phyloP scores from a whole-genome alignment of 768 basidiomycete species.

The Calocera viscosa region DNA sequence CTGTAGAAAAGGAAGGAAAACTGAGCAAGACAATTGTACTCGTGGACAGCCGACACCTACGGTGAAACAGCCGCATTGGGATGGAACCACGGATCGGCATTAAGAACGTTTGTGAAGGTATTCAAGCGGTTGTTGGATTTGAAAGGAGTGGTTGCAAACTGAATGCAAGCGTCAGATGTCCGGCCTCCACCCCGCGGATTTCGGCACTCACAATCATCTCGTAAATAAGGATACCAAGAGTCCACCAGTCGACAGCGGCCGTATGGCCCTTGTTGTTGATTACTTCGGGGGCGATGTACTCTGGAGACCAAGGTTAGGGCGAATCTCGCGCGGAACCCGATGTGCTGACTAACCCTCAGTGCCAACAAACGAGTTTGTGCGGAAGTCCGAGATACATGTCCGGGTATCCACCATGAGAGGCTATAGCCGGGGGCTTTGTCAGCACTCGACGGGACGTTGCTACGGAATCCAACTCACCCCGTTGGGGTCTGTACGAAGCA shows the following conservation, averaged over 20 bases:
- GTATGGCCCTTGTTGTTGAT: slow-evolving; percentile 94
- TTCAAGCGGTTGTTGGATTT: slow-evolving; percentile 90
- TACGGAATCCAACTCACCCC: slow-evolving; percentile 48
- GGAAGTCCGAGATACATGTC: slow-evolving; percentile 92
- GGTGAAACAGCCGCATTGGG: slow-evolving; percentile 68
- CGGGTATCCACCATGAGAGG: slow-evolving; percentile 91
- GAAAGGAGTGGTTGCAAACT: slow-evolving; percentile 99
- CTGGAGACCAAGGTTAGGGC: slow-evolving; percentile 34
- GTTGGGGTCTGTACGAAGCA: slow-evolving; percentile 73
- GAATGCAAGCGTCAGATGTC: slow-evolving; percentile 20
- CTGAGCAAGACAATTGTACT: slow-evolving; percentile 17
- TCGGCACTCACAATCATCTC: slow-evolving; percentile 50
- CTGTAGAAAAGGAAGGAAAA: slow-evolving; percentile 32
- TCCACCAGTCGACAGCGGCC: slow-evolving; percentile 99
- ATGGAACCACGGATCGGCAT: slow-evolving; percentile 72
- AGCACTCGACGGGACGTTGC: neutral
- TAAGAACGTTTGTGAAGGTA: slow-evolving; percentile 91
- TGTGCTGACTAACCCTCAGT: slow-evolving; percentile 65
- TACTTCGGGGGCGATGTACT: slow-evolving; percentile 99
- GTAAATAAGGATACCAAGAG: slow-evolving; percentile 92
- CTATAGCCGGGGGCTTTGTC: slow-evolving; percentile 31
- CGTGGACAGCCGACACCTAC: slow-evolving; percentile 32
- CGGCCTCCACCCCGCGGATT: slow-evolving; percentile 10
- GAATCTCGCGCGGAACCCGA: neutral
- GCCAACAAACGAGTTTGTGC: slow-evolving; percentile 98